Evolutionary conservation across 805 yeast species (phyloP).

Genomic region (Kregervanrija delftensis): DNA sequence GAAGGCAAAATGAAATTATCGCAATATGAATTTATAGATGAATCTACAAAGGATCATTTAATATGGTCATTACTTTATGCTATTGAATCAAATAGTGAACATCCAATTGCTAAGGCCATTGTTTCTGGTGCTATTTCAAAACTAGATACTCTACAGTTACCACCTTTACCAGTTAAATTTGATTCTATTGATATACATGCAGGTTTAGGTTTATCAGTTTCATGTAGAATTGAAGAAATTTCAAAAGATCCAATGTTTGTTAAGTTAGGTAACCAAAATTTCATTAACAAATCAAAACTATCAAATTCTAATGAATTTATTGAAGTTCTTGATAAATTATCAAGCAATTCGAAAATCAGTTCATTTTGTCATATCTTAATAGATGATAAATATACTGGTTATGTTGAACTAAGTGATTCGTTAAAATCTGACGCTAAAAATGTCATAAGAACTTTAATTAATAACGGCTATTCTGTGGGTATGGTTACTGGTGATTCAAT

Average conservation of each 20-base stretch:
- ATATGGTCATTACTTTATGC: constrained; percentile 49
- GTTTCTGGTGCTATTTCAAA: constrained; percentile 25
- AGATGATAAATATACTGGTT: constrained; percentile 54
- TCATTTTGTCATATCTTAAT: constrained; percentile 39
- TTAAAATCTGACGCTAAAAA: constrained; percentile 58
- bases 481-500: constrained; percentile 87
- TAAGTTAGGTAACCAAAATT: constrained; percentile 47
- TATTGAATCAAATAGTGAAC: constrained; percentile 70
- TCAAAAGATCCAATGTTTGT: constrained; percentile 24
- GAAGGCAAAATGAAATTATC: constrained; percentile 62
- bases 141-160: constrained; percentile 1
- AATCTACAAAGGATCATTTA: constrained; percentile 18
- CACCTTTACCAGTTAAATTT: constrained; percentile 16
- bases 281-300: constrained; percentile 26
- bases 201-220: constrained; percentile 40
- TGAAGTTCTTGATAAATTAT: constrained; percentile 4
- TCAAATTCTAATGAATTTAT: constrained; percentile 16
- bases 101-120: constrained; percentile 80
- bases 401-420: constrained; percentile 58
- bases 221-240: constrained; percentile 9
- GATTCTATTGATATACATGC: constrained; percentile 31
- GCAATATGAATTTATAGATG: constrained; percentile 16
- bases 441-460: constrained; percentile 49
- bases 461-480: constrained; percentile 55
- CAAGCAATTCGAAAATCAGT: constrained; percentile 9